Evolutionary conservation across 2,329 filamentous ascomycete species (phyloP), one percentile per base, ranked within the genome.

Genomic region (Daldinia eschscholtzii): DNA sequence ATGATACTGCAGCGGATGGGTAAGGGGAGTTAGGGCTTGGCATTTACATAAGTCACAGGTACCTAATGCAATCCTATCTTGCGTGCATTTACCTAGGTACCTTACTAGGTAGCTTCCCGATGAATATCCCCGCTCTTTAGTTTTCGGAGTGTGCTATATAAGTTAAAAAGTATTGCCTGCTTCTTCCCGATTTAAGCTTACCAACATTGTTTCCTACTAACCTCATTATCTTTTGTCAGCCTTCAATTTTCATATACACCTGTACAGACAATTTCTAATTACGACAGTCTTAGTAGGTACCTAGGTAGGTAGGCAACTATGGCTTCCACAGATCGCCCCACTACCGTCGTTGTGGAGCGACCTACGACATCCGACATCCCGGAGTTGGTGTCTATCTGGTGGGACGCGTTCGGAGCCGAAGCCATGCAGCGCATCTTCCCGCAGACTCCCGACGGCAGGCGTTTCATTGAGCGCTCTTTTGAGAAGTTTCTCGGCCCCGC

Each of bases 401-500:
- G 67, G 57, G 59, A 57, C 58, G 55, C 67, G 5, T 65, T 67
- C 46, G 30, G 13, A 52, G 26, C 35, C 35, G 57, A 67, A 26
- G 64, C 58, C 61, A 63, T 72, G 48, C 48, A 42, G 4, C 56
- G 57, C 13, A 42, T 66, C 30, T 67, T 57, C 55, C 67, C 69
- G 64, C 60, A 64, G 20, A 67, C 64, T 1, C 52, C 35, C 6
- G 57, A 66, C 42, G 67, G 64, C 18, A 48, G 62, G 33, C 33
- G 26, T 20, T 71, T 59, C 60, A 61, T 67, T 37, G 57, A 67
- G 55, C 70, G 70, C 39, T 42, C 60, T 50, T 70, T 67, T 26
- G 55, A 41, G 13, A 46, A 41, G 10, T 30, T 57, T 28, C 9
- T 70, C 6, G 46, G 13, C 10, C 37, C 50, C 4, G n/a, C 41